A percentile compares a stretch with the other conserved stretches of the same genome.
These are phyloP conservation scores for Vaccinium darrowii DNA, from an alignment of 148 eudicot species.

Conservation along the genomic window DNA sequence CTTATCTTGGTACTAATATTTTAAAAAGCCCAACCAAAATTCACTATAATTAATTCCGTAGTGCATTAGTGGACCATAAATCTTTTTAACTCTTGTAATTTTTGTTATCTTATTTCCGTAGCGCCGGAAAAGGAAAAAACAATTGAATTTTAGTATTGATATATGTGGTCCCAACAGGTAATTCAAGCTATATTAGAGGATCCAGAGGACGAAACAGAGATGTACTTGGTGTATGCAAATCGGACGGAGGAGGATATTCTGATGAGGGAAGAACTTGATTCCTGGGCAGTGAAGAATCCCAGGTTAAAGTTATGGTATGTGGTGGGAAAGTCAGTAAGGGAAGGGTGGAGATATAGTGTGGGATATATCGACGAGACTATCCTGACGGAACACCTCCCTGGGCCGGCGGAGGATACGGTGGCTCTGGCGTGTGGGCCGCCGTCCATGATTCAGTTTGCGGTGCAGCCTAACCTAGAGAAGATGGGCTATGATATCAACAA, in stretches of 20 bases:
- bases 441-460: slow-evolving; percentile 87
- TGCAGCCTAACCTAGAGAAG: slow-evolving; percentile 83
- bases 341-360: slow-evolving; percentile 68
- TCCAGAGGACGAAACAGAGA: slow-evolving; percentile 76
- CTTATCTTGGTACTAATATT: neutral
- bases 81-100: neutral
- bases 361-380: slow-evolving; percentile 60
- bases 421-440: slow-evolving; percentile 93
- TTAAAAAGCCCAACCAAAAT: neutral
- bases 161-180: slow-evolving; percentile 19
- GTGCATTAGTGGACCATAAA: too few species aligned
- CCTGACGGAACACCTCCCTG: slow-evolving; percentile 69
- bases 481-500: slow-evolving; percentile 78
- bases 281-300: slow-evolving; percentile 57
- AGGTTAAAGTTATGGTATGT: slow-evolving; percentile 92
- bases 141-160: neutral
- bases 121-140: neutral
- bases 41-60: too few species aligned
- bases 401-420: slow-evolving; percentile 40
- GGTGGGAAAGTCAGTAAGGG: slow-evolving; percentile 42
- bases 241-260: slow-evolving; percentile 84
- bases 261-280: slow-evolving; percentile 72
- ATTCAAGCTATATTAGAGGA: slow-evolving; percentile 83
- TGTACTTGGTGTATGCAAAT: slow-evolving; percentile 80
- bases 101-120: neutral